Evolutionary conservation across 2,329 filamentous ascomycete species (phyloP).

Genomic region (Monilinia fructicola): DNA sequence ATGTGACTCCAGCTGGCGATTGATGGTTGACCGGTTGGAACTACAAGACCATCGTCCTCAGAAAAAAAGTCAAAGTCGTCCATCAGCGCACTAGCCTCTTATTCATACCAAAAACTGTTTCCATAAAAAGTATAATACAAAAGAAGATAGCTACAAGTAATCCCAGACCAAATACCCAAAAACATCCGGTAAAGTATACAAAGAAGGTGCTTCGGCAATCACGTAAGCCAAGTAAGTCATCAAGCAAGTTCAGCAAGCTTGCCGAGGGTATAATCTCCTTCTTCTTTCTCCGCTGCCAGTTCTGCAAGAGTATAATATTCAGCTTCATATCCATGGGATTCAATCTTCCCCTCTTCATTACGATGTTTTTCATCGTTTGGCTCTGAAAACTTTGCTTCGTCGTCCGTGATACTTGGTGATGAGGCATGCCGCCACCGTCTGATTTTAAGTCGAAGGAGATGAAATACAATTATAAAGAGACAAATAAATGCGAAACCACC

Average conservation of each 20-base stretch:
- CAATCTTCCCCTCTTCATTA: neutral
- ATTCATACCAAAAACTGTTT: too few species aligned
- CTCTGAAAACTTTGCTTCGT: neutral
- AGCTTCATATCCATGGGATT: neutral
- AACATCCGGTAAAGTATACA: neutral
- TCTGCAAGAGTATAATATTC: neutral
- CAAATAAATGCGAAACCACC: neutral
- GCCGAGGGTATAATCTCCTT: fast-evolving
- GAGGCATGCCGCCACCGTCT: neutral
- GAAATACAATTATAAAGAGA: neutral
- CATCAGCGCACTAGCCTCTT: too few species aligned
- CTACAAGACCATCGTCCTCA: too few species aligned
- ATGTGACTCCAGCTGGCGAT: too few species aligned
- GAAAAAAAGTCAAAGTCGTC: too few species aligned
- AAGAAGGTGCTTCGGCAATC: neutral
- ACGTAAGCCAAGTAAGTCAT: neutral
- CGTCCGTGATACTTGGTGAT: neutral
- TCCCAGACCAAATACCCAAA: too few species aligned
- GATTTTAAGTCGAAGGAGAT: neutral
- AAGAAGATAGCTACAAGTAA: too few species aligned
- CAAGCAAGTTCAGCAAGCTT: neutral
- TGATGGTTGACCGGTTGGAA: too few species aligned
- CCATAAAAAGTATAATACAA: too few species aligned
- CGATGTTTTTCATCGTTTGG: neutral
- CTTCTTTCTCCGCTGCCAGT: neutral